These are phyloP conservation scores for Suhomyces sp. DNA, from an alignment of 805 yeast species.

Conservation along the genomic window DNA sequence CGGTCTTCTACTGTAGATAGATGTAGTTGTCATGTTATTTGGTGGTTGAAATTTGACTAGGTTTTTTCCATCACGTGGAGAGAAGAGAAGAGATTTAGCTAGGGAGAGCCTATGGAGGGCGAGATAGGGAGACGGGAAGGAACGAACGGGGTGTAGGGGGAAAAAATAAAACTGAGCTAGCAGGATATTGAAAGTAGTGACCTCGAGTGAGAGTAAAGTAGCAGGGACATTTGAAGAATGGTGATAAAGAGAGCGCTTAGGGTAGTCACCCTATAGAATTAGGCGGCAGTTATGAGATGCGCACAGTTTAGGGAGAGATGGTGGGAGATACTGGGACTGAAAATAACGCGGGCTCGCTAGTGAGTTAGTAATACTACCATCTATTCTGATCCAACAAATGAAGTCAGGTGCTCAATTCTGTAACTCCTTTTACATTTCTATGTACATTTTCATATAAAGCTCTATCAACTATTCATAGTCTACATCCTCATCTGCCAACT, in stretches of 20 bases:
- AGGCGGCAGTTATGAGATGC: not conserved
- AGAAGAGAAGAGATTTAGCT: not conserved
- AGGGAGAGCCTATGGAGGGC: not conserved
- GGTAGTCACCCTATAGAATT: not conserved
- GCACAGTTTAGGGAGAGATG: not conserved
- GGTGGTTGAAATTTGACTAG: not conserved
- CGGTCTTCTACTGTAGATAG: not conserved
- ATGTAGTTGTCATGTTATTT: not conserved
- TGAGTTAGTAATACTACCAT: too few species aligned
- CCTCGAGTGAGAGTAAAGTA: not conserved
- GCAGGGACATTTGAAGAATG: not conserved
- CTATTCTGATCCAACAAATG: too few species aligned
- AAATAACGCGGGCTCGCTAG: not conserved
- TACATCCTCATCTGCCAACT: slow-evolving; percentile 9
- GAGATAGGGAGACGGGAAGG: not conserved
- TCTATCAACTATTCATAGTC: slow-evolving; percentile 4
- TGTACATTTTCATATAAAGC: not conserved
- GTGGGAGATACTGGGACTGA: not conserved
- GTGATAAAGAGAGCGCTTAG: not conserved
- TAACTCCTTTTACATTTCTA: too few species aligned
- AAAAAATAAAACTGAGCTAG: not conserved
- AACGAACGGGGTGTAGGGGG: not conserved
- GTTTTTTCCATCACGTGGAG: not conserved
- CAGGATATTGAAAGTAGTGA: not conserved
- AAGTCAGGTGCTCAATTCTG: too few species aligned